Conservation (phyloP, 495 filamentous ascomycete genomes). For the Neurospora sp. region DNA sequence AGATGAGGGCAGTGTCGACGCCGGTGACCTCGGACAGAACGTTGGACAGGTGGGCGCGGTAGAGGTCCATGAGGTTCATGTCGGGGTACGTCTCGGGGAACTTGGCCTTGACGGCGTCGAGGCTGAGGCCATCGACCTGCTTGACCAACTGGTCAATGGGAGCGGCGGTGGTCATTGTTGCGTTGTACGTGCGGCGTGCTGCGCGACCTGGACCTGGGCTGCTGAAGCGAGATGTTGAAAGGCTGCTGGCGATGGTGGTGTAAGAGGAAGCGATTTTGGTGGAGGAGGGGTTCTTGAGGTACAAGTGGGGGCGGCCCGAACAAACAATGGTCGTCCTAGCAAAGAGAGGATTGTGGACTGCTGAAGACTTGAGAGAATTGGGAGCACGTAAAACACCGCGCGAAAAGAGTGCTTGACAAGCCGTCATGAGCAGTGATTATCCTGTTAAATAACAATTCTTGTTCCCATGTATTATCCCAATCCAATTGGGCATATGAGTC, state of each 20-base stretch:
- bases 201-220: not conserved
- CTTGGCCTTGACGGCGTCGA: slow-evolving; percentile 28
- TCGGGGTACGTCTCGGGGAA: slow-evolving; percentile 53
- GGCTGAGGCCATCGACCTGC: slow-evolving; percentile 28
- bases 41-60: slow-evolving; percentile 71
- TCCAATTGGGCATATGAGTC: not conserved
- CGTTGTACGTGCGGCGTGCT: slow-evolving; percentile 12
- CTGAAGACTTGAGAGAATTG: not conserved
- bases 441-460: not conserved
- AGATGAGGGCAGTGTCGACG: slow-evolving; percentile 67
- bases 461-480: not conserved
- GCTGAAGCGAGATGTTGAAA: not conserved
- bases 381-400: not conserved
- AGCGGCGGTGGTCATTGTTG: slow-evolving; percentile 17
- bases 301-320: not conserved
- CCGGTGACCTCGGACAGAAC: slow-evolving; percentile 62
- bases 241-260: not conserved
- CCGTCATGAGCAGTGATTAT: not conserved
- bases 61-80: slow-evolving; percentile 79
- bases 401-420: not conserved
- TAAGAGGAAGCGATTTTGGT: not conserved
- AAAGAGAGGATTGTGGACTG: not conserved
- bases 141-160: slow-evolving; percentile 27
- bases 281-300: not conserved
- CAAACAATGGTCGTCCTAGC: not conserved